Evolutionary conservation across 169 alveolate species (phyloP), one percentile per base, ranked within the genome.

Genomic region (Plasmodium berghei): DNA sequence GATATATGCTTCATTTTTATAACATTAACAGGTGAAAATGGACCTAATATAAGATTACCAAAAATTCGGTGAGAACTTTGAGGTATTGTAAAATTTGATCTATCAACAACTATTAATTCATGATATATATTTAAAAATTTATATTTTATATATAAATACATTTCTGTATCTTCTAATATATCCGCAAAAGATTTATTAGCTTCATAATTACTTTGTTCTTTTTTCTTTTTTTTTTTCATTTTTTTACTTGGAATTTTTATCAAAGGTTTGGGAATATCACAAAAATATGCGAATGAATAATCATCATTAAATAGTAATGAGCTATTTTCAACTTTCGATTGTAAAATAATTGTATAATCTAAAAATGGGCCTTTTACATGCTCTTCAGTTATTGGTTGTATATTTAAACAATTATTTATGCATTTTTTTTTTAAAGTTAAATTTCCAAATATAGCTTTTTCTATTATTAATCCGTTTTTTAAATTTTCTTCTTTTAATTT

Each of bases 391-490:
- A 77, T 77, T 9, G 69, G 69, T 14, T 24, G 69, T 28, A 77
- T 77, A 34, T 48, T 77, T 10, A 77, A 69, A 42, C 80, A 77
- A 34, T 77, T 63, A 22, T 77, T 77, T 77, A 77, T 77, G 22
- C 54, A 69, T 54, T 77, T 70, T 8, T 64, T 75, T 56, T 77
- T 77, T 77, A 77, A 52, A 0, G 89, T 34, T 52, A 77, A 45
- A 64, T 77, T 66, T 26, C 89, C 89, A 77, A 63, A 77, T 63
- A 77, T 6, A 42, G 89, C 89, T 55, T 77, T 77, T 56, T 77
- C 89, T 63, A 77, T 77, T 12, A 77, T 64, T 64, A 77, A 42
- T 18, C 89, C 89, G 16, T 77, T 77, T 77, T 77, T 77, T 9
- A 28, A 9, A 1, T 64, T 18, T 56, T 77, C 89, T 28, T 77